Percentiles rank a stretch among this genome's conserved stretches.
These are phyloP conservation scores for Bimuria novae-zelandiae DNA, from an alignment of 2,329 filamentous ascomycete genomes.

Conservation along the genomic window DNA sequence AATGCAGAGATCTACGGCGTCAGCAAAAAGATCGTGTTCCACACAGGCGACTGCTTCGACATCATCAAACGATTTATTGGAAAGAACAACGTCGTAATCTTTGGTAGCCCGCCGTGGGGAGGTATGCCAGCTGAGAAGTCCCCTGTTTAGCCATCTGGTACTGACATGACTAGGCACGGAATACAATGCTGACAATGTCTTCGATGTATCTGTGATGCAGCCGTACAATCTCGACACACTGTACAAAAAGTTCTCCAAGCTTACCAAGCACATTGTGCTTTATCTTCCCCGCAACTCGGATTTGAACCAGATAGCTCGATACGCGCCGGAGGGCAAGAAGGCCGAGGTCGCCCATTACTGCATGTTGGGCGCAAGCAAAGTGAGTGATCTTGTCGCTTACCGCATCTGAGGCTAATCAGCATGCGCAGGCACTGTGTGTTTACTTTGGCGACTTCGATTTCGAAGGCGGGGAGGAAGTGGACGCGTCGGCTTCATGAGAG, in stretches of 20 bases:
- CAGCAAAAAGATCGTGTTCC: constrained; percentile 77
- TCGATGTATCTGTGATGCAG: constrained; percentile 83
- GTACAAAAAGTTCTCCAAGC: constrained; percentile 46
- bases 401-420: constrained; percentile 11
- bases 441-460: constrained; percentile 61
- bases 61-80: constrained; percentile 61
- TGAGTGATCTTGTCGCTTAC: constrained; percentile 39
- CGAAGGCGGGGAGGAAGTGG: constrained; percentile 18
- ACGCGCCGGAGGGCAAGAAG: constrained; percentile 39
- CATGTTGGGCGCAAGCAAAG: constrained; percentile 87
- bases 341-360: constrained; percentile 73
- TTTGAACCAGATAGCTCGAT: constrained; percentile 44
- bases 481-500: constrained; percentile 5
- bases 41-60: constrained; percentile 85
- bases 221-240: constrained; percentile 69
- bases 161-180: constrained; percentile 57
- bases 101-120: constrained; percentile 76
- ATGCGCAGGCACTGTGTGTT: constrained; percentile 57
- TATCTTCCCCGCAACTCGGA: constrained; percentile 72
- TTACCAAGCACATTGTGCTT: constrained; percentile 64
- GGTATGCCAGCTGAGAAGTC: constrained; percentile 52
- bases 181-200: constrained; percentile 70
- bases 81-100: constrained; percentile 63
- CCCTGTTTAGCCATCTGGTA: background rate
- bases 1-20: constrained; percentile 89